phyloP scores from a whole-genome alignment of 2,329 filamentous ascomycete genomes.

The Nemania diffusa region DNA sequence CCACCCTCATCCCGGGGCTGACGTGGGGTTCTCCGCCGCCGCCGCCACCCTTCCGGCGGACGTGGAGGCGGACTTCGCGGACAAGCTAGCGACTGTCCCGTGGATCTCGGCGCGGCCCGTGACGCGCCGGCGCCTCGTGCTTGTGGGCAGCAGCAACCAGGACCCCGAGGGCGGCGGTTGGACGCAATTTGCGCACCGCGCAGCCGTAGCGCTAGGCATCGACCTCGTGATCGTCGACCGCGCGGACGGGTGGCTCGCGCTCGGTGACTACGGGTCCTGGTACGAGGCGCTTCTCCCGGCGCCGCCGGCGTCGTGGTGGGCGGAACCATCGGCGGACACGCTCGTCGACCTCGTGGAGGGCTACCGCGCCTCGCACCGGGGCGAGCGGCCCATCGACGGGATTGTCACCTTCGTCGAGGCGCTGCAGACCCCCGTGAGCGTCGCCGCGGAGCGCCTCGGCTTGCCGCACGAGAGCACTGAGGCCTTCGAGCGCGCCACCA shows the following conservation, averaged over 20 bases:
- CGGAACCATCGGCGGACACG: conserved; percentile 40
- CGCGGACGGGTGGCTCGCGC: conserved; percentile 41
- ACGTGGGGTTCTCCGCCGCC: neutral
- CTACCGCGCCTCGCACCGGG: conserved; percentile 32
- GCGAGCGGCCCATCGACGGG: conserved; percentile 39
- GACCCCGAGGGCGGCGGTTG: conserved; percentile 43
- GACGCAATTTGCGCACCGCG: conserved; percentile 40
- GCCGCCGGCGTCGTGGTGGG: conserved; percentile 41
- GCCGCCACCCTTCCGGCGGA: conserved; percentile 12
- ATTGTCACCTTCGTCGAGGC: conserved; percentile 44
- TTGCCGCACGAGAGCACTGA: conserved; percentile 39
- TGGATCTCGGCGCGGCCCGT: conserved; percentile 36
- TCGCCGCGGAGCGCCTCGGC: conserved; percentile 39
- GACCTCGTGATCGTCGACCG: conserved; percentile 44
- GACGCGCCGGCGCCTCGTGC: conserved; percentile 41
- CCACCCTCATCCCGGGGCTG: neutral
- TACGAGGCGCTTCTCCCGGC: conserved; percentile 43
- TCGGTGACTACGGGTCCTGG: conserved; percentile 38
- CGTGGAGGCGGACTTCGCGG: conserved; percentile 40
- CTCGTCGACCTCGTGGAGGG: conserved; percentile 37
- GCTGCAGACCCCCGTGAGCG: conserved; percentile 41
- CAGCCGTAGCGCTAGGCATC: conserved; percentile 42
- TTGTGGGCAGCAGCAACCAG: conserved; percentile 44
- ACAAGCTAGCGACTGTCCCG: conserved; percentile 40
- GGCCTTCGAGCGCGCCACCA: conserved; percentile 43